A percentile compares a stretch with the other conserved stretches of the same genome.
phyloP scores from a whole-genome alignment of 371 early-diverging fungal genomes.

The Apophysomyces elegans region DNA sequence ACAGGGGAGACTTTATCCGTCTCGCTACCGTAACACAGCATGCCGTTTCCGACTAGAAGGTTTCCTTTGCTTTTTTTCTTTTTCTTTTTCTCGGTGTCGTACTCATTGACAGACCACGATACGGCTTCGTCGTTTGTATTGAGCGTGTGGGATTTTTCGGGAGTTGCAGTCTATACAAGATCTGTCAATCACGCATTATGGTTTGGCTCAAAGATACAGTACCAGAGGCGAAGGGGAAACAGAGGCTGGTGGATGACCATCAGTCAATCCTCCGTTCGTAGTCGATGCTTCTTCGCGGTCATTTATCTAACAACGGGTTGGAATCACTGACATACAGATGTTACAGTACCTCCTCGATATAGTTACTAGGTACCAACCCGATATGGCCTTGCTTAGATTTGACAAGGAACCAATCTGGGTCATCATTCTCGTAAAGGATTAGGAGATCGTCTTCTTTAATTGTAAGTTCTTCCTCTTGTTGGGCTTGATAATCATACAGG shows the following conservation, averaged over 20 bases:
- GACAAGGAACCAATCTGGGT: slow-evolving; percentile 81
- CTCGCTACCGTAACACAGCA: slow-evolving; percentile 71
- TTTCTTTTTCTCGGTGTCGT: slow-evolving; percentile 77
- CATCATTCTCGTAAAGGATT: slow-evolving; percentile 73
- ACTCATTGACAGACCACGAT: slow-evolving; percentile 54
- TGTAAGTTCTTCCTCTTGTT: slow-evolving; percentile 76
- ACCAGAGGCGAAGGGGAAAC: slow-evolving; percentile 23
- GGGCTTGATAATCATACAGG: slow-evolving; percentile 78
- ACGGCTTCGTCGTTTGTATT: slow-evolving; percentile 38
- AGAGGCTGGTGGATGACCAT: slow-evolving; percentile 21
- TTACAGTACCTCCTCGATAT: slow-evolving; percentile 61
- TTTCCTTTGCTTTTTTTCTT: slow-evolving; percentile 77
- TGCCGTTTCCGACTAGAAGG: slow-evolving; percentile 69
- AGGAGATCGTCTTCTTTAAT: slow-evolving; percentile 75
- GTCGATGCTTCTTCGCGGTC: slow-evolving; percentile 1
- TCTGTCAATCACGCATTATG: background rate
- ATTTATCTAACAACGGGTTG: background rate
- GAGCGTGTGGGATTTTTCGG: slow-evolving; percentile 9
- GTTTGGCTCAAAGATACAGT: background rate
- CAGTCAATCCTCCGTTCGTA: background rate
- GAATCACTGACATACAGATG: background rate
- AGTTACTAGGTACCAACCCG: slow-evolving; percentile 79
- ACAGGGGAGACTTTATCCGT: slow-evolving; percentile 76
- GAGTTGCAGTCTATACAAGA: slow-evolving; percentile 6
- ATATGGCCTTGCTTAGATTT: slow-evolving; percentile 53